A percentile compares a stretch with the other conserved stretches of the same genome.
These are phyloP conservation scores for Trametes sp. DNA, from an alignment of 1,284 basidiomycete species.

Conservation along the genomic window DNA sequence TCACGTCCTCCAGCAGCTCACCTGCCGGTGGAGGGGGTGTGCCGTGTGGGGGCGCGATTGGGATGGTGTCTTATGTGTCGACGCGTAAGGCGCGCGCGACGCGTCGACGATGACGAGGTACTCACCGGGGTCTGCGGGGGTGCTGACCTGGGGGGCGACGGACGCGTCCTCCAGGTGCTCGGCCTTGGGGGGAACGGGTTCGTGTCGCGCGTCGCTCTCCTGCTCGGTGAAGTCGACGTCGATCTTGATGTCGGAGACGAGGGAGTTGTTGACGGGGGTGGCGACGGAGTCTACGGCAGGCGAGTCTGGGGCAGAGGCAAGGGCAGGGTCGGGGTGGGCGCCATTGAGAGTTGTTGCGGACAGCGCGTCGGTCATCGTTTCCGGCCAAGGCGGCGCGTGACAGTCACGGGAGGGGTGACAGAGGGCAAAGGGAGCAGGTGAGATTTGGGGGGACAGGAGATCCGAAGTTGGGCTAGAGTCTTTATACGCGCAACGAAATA, in stretches of 20 bases:
- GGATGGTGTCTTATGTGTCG: constrained; percentile 50
- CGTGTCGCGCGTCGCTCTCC: constrained; percentile 70
- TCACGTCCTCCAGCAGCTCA: constrained; percentile 59
- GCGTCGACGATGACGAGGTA: constrained; percentile 23
- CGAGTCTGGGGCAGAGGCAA: constrained; percentile 49
- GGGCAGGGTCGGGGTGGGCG: constrained; percentile 56
- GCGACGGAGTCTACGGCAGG: constrained; percentile 61
- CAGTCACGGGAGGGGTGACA: constrained; percentile 48
- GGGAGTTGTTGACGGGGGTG: constrained; percentile 61
- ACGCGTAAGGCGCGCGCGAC: constrained; percentile 24
- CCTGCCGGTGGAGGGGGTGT: constrained; percentile 57
- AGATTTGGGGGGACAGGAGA: constrained; percentile 76
- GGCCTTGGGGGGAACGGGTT: constrained; percentile 57
- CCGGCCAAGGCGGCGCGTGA: constrained; percentile 45
- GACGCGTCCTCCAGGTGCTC: constrained; percentile 54
- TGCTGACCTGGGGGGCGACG: constrained; percentile 50
- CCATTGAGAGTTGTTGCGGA: constrained; percentile 39
- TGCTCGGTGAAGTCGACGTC: constrained; percentile 64
- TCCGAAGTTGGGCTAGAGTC: constrained; percentile 71
- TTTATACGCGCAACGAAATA: constrained; percentile 81
- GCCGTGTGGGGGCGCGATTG: constrained; percentile 52
- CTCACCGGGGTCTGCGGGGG: constrained; percentile 60
- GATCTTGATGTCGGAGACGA: constrained; percentile 61
- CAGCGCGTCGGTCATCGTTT: constrained; percentile 45
- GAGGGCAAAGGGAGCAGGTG: constrained; percentile 50